These are phyloP conservation scores for Trichoderma sp. DNA, from an alignment of 2,329 filamentous ascomycete species.

Conservation along the genomic window DNA sequence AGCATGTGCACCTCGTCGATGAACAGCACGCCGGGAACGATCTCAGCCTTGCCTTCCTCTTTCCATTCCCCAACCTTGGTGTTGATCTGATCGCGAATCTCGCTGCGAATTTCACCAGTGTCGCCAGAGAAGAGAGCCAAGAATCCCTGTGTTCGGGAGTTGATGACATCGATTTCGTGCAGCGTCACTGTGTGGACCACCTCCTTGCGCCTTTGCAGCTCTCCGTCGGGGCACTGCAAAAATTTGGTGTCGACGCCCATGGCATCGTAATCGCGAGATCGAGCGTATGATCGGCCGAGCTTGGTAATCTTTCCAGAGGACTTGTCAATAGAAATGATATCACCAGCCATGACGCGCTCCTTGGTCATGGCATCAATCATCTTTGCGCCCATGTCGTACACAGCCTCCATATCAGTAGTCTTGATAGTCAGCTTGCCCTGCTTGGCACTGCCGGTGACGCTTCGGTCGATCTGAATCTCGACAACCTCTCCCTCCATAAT, in stretches of 20 bases:
- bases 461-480: slow-evolving; percentile 97
- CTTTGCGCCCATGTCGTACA: slow-evolving; percentile 99
- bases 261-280: slow-evolving; percentile 96
- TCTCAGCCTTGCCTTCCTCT: slow-evolving; percentile 98
- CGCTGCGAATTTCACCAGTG: slow-evolving; percentile 95
- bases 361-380: slow-evolving; percentile 99
- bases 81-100: slow-evolving; percentile 98
- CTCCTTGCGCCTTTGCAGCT: slow-evolving; percentile 95
- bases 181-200: slow-evolving; percentile 95
- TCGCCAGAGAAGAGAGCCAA: slow-evolving; percentile 96
- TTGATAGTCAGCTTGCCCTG: slow-evolving; percentile 99
- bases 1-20: slow-evolving; percentile 99
- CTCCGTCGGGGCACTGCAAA: slow-evolving; percentile 94
- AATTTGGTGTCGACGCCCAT: slow-evolving; percentile 99
- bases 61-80: slow-evolving; percentile 99
- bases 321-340: slow-evolving; percentile 98
- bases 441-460: slow-evolving; percentile 94
- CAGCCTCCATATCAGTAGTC: slow-evolving; percentile 99
- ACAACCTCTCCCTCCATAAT: slow-evolving; percentile 99
- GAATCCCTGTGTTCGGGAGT: slow-evolving; percentile 98
- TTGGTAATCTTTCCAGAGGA: slow-evolving; percentile 98
- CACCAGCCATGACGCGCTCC: slow-evolving; percentile 97
- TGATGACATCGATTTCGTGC: slow-evolving; percentile 99
- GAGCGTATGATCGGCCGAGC: slow-evolving; percentile 89
- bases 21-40: slow-evolving; percentile 94